Percentiles rank a stretch among this genome's conserved stretches.
Evolutionary conservation across 306 rosid species (phyloP).

Genomic region (Malus orientalis): DNA sequence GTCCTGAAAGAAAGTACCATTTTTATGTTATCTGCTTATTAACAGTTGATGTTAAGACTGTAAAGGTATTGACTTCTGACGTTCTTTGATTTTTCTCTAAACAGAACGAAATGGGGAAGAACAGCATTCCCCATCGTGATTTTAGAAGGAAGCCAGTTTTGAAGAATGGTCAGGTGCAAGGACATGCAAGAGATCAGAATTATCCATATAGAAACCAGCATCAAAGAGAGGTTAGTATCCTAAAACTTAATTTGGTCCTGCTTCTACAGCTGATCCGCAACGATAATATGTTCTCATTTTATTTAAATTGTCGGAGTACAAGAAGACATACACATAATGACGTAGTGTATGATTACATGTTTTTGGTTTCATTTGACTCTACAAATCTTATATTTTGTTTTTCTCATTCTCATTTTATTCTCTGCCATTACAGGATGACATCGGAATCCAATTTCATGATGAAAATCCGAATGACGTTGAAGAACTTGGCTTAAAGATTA

Average conservation of each 20-base stretch:
- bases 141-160: slow-evolving; percentile 40
- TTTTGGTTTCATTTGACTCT: slow-evolving; percentile 2
- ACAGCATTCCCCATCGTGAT: slow-evolving; percentile 33
- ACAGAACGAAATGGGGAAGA: slow-evolving; percentile 56
- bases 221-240: slow-evolving; percentile 53
- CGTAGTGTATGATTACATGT: neutral
- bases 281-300: neutral
- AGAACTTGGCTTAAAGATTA: slow-evolving; percentile 46
- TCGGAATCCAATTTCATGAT: slow-evolving; percentile 41
- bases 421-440: slow-evolving; percentile 42
- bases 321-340: neutral
- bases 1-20: slow-evolving; percentile 41
- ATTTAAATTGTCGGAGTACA: neutral
- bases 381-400: slow-evolving; percentile 14
- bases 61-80: slow-evolving; percentile 8
- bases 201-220: slow-evolving; percentile 28
- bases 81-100: slow-evolving; percentile 7
- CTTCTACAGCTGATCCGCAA: neutral
- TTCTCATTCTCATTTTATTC: slow-evolving; percentile 2
- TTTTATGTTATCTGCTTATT: slow-evolving; percentile 19
- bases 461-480: slow-evolving; percentile 36
- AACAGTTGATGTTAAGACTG: slow-evolving; percentile 12
- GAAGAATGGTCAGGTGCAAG: slow-evolving; percentile 43
- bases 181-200: slow-evolving; percentile 41
- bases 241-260: slow-evolving; percentile 9